Evolutionary conservation across 768 basidiomycete species (phyloP).

Genomic region (Boletus rubescentipes): DNA sequence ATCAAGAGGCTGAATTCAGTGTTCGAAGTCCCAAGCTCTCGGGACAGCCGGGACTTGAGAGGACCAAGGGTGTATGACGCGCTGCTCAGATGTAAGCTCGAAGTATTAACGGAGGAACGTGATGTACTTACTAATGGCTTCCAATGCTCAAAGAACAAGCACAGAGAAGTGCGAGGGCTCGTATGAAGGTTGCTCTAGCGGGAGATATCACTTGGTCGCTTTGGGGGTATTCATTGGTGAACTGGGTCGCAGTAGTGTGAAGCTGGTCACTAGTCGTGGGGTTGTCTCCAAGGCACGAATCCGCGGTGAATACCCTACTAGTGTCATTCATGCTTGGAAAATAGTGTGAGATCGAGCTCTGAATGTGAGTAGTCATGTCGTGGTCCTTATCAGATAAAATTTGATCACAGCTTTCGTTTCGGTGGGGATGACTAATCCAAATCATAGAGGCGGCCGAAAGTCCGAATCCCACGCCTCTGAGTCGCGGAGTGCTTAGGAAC

Average conservation of each 20-base stretch:
- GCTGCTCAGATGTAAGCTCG: conserved; percentile 35
- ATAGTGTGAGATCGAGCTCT: not conserved
- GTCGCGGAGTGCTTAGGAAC: no score
- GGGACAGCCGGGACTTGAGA: conserved; percentile 64
- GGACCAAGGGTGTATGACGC: conserved; percentile 76
- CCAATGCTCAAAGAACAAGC: conserved; percentile 75
- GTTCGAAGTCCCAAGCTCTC: conserved; percentile 73
- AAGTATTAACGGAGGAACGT: not conserved
- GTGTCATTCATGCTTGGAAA: not conserved
- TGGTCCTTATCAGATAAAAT: conserved; percentile 27
- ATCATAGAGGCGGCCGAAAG: no score
- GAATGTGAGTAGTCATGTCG: not conserved
- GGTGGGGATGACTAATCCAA: conserved; percentile 18
- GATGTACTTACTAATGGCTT: conserved; percentile 63
- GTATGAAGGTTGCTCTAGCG: conserved; percentile 46
- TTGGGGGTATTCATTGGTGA: not conserved
- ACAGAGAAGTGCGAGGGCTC: conserved; percentile 62
- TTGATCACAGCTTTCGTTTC: not conserved
- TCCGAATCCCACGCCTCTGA: no score
- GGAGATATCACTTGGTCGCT: conserved; percentile 20
- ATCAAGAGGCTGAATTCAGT: conserved; percentile 77
- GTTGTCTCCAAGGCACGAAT: not conserved
- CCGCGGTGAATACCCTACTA: not conserved
- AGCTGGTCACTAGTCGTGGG: not conserved
- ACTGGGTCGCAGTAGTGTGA: not conserved